Evolutionary conservation across 768 basidiomycete species (phyloP).

Genomic region (Trametes meyenii): DNA sequence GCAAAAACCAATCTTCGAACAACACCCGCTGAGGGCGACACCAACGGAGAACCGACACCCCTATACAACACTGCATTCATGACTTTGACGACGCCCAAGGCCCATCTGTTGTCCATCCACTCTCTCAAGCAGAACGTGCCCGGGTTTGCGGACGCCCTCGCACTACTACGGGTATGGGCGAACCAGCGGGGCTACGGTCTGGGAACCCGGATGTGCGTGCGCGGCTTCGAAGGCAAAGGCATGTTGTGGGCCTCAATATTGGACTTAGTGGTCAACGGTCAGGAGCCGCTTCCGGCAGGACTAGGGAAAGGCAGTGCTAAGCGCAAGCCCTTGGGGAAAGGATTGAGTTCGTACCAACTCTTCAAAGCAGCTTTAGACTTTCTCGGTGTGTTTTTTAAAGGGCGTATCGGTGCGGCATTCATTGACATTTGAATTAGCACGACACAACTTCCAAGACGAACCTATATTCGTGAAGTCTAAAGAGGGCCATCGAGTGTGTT

Average conservation of each 20-base stretch:
- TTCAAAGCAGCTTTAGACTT: conserved; percentile 86
- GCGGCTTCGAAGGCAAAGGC: conserved; percentile 72
- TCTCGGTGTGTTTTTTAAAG: conserved; percentile 57
- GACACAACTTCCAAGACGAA: conserved; percentile 63
- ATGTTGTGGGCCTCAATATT: conserved; percentile 70
- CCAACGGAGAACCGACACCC: conserved; percentile 54
- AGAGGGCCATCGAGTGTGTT: conserved; percentile 56
- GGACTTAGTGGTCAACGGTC: conserved; percentile 65
- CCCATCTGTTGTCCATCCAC: conserved; percentile 49
- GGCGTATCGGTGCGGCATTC: neutral
- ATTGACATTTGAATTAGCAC: conserved; percentile 47
- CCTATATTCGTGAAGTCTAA: conserved; percentile 61
- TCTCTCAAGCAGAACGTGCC: conserved; percentile 50
- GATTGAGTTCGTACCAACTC: conserved; percentile 88
- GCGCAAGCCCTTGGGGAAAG: conserved; percentile 69
- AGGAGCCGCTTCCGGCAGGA: conserved; percentile 46
- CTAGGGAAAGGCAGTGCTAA: conserved; percentile 32
- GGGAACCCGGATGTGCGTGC: conserved; percentile 56
- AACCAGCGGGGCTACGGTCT: conserved; percentile 79
- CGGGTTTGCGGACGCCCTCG: conserved; percentile 71
- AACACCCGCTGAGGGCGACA: conserved; percentile 34
- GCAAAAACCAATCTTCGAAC: conserved; percentile 68
- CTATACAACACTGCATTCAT: conserved; percentile 80
- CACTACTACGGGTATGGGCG: conserved; percentile 88
- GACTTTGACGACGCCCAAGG: conserved; percentile 48